Evolutionary conservation across 768 basidiomycete species (phyloP).

Genomic region (Strobilomyces echinocephalus): DNA sequence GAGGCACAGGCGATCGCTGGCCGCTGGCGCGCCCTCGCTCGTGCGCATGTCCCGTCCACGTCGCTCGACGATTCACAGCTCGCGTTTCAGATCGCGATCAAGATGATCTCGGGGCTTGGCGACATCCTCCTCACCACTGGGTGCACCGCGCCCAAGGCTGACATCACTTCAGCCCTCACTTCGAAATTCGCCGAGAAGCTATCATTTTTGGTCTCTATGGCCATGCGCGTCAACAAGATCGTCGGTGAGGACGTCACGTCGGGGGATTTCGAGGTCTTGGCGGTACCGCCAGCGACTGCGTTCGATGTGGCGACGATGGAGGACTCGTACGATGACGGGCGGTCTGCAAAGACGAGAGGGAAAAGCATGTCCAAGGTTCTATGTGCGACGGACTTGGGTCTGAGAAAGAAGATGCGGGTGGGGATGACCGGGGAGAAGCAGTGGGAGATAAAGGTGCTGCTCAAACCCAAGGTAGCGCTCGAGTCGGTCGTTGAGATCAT

Average conservation of each 20-base stretch:
- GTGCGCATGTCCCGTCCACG: constrained; percentile 25
- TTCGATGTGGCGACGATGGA: constrained; percentile 29
- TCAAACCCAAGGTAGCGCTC: constrained; percentile 37
- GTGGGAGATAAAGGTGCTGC: constrained; percentile 31
- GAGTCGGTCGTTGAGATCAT: constrained; percentile 34
- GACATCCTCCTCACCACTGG: constrained; percentile 29
- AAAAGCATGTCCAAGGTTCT: constrained; percentile 21
- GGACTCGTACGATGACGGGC: constrained; percentile 30
- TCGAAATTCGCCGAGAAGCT: constrained; percentile 43
- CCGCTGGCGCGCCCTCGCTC: constrained; percentile 42
- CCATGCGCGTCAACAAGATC: constrained; percentile 44
- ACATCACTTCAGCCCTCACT: constrained; percentile 37
- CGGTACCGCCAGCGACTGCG: constrained; percentile 19
- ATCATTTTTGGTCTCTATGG: constrained; percentile 38
- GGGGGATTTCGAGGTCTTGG: constrained; percentile 30
- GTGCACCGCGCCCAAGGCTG: constrained; percentile 17
- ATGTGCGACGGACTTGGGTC: constrained; percentile 36
- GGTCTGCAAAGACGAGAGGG: constrained; percentile 4
- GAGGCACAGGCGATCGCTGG: constrained; percentile 43
- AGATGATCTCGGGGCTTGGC: constrained; percentile 22
- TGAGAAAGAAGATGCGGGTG: constrained; percentile 28
- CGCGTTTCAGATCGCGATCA: constrained; percentile 20
- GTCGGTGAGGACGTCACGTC: constrained; percentile 29
- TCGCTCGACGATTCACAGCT: constrained; percentile 21
- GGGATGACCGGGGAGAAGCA: constrained; percentile 24